phyloP scores from a whole-genome alignment of 257 asterid genomes.

The Solanum bukasovii region DNA sequence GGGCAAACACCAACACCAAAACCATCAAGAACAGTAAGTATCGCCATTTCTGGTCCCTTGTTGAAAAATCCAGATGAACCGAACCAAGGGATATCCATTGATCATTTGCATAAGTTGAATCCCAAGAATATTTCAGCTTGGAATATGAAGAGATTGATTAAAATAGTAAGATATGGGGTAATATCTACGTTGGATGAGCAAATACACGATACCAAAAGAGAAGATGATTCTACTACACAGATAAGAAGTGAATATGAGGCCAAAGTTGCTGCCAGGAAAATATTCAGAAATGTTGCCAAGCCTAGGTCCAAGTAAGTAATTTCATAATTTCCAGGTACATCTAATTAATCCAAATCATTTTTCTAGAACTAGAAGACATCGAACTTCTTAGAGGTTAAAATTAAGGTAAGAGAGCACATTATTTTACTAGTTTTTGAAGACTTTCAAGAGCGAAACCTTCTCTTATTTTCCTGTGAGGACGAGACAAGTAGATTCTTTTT shows the following conservation, averaged over 20 bases:
- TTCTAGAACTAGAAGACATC: not conserved
- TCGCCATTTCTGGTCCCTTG: slow-evolving; percentile 34
- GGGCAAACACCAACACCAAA: slow-evolving; percentile 47
- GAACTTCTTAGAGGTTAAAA: not conserved
- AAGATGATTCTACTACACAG: slow-evolving; percentile 57
- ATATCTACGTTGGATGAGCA: slow-evolving; percentile 73
- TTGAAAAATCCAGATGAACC: slow-evolving; percentile 30
- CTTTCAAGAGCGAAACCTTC: not conserved
- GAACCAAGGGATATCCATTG: slow-evolving; percentile 42
- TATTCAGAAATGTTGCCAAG: slow-evolving; percentile 75
- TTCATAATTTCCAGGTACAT: not conserved
- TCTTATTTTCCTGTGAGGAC: not conserved
- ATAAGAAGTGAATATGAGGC: slow-evolving; percentile 85
- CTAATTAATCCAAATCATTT: not conserved
- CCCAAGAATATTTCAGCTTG: slow-evolving; percentile 81
- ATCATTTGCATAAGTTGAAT: slow-evolving; percentile 59
- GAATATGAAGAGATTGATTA: slow-evolving; percentile 90
- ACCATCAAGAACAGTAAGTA: slow-evolving; percentile 37
- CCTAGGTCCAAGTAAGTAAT: slow-evolving; percentile 62
- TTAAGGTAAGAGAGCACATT: not conserved
- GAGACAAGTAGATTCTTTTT: not conserved
- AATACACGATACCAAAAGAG: slow-evolving; percentile 31
- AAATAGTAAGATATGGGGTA: slow-evolving; percentile 57
- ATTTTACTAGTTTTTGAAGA: not conserved
- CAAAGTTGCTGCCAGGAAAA: slow-evolving; percentile 75